Evolutionary conservation across 768 basidiomycete species (phyloP).

Genomic region (Royoungia palumana): DNA sequence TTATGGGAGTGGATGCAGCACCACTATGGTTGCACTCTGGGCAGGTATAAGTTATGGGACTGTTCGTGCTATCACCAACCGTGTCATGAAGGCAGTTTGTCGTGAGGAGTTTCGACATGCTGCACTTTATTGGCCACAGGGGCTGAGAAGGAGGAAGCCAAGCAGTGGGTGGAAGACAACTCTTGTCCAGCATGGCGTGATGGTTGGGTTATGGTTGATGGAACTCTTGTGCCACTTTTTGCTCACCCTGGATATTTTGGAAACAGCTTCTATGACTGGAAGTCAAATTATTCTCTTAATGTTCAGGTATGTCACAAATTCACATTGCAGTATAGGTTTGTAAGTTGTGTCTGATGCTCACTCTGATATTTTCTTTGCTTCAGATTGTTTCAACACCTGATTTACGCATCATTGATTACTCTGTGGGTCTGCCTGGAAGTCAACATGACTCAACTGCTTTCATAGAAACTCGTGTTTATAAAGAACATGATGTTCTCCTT

Average conservation of each 20-base stretch:
- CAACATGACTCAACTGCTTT: conserved; percentile 34
- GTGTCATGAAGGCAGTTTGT: neutral
- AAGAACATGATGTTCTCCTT: conserved; percentile 4
- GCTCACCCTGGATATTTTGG: conserved; percentile 32
- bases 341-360: too few species aligned
- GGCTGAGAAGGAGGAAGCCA: conserved; percentile 32
- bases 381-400: conserved; percentile 17
- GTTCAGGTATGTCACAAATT: conserved; percentile 3
- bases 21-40: conserved; percentile 1
- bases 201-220: conserved; percentile 41
- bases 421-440: conserved; percentile 32
- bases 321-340: neutral
- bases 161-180: conserved; percentile 35
- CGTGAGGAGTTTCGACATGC: neutral
- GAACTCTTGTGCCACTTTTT: conserved; percentile 36
- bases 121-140: neutral
- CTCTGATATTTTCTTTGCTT: too few species aligned
- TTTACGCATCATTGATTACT: conserved; percentile 17
- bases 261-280: conserved; percentile 31
- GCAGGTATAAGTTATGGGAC: neutral
- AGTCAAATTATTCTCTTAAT: conserved; percentile 1
- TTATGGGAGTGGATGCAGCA: neutral
- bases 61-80: neutral
- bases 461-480: conserved; percentile 19
- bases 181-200: conserved; percentile 35